Evolutionary conservation across 1,284 basidiomycete species (phyloP).

Genomic region (Anthracocystis setariae): DNA sequence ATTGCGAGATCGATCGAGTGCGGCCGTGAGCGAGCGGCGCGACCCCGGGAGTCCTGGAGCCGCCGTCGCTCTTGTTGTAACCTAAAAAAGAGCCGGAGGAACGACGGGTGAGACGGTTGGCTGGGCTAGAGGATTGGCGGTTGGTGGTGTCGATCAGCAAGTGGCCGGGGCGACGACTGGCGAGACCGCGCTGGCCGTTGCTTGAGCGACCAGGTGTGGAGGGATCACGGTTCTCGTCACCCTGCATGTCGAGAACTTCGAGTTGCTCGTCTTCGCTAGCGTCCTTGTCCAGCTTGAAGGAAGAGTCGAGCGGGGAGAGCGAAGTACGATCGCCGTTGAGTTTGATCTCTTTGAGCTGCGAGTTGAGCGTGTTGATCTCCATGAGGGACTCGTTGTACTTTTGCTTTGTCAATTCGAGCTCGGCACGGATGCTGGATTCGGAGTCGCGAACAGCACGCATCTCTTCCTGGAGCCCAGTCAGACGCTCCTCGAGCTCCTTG

Average conservation of each 20-base stretch:
- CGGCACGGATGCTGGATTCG: conserved; percentile 68
- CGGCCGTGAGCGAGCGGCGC: conserved; percentile 44
- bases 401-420: conserved; percentile 78
- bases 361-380: conserved; percentile 81
- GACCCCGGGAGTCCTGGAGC: conserved; percentile 25
- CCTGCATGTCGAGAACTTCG: conserved; percentile 50
- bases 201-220: conserved; percentile 17
- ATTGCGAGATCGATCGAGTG: conserved; percentile 60
- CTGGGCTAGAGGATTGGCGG: conserved; percentile 31
- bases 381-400: conserved; percentile 89
- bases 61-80: conserved; percentile 60
- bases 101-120: conserved; percentile 45
- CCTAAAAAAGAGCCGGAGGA: conserved; percentile 62
- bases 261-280: conserved; percentile 48
- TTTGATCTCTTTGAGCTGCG: conserved; percentile 56
- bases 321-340: conserved; percentile 26
- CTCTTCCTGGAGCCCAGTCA: conserved; percentile 73
- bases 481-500: conserved; percentile 74
- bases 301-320: conserved; percentile 13
- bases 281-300: conserved; percentile 37
- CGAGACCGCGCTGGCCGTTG: conserved; percentile 22
- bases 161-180: conserved; percentile 48
- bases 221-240: conserved; percentile 29
- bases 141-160: conserved; percentile 51
- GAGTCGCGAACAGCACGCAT: conserved; percentile 50